phyloP scores from a whole-genome alignment of 2,329 filamentous ascomycete species.

The Phialemoniopsis sp. region DNA sequence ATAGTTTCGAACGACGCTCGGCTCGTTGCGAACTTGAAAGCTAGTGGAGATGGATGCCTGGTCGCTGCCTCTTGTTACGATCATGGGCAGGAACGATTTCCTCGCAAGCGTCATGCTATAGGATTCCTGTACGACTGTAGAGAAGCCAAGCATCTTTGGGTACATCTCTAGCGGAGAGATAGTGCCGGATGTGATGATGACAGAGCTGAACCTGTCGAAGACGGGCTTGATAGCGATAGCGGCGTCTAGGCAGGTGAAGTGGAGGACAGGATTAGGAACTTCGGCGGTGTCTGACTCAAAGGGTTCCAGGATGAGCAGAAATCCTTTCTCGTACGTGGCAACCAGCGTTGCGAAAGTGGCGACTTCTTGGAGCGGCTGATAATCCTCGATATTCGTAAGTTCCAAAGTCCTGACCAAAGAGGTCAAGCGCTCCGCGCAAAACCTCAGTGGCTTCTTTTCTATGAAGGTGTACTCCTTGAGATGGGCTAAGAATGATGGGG shows the following conservation, averaged over 20 bases:
- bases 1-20: slow-evolving; percentile 95
- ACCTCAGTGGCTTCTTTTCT: slow-evolving; percentile 89
- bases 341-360: slow-evolving; percentile 95
- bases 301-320: slow-evolving; percentile 92
- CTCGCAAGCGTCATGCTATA: slow-evolving; percentile 95
- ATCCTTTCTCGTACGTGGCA: slow-evolving; percentile 95
- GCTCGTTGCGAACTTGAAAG: slow-evolving; percentile 94
- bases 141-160: slow-evolving; percentile 95
- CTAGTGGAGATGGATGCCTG: slow-evolving; percentile 90
- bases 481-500: slow-evolving; percentile 87
- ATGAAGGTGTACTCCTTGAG: slow-evolving; percentile 96
- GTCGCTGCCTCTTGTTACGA: slow-evolving; percentile 91
- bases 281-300: slow-evolving; percentile 94
- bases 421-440: slow-evolving; percentile 91
- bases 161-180: slow-evolving; percentile 98
- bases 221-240: slow-evolving; percentile 98
- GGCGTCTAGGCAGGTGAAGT: slow-evolving; percentile 94
- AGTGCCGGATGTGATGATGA: slow-evolving; percentile 97
- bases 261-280: slow-evolving; percentile 92
- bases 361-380: slow-evolving; percentile 93
- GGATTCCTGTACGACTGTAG: slow-evolving; percentile 90
- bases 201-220: slow-evolving; percentile 94
- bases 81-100: slow-evolving; percentile 95
- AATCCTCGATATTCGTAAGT: slow-evolving; percentile 96
- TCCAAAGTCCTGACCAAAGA: slow-evolving; percentile 93